Evolutionary conservation across 768 basidiomycete genomes (phyloP), one percentile per base, ranked within the genome.

Genomic region (Antrodiella citrinella): DNA sequence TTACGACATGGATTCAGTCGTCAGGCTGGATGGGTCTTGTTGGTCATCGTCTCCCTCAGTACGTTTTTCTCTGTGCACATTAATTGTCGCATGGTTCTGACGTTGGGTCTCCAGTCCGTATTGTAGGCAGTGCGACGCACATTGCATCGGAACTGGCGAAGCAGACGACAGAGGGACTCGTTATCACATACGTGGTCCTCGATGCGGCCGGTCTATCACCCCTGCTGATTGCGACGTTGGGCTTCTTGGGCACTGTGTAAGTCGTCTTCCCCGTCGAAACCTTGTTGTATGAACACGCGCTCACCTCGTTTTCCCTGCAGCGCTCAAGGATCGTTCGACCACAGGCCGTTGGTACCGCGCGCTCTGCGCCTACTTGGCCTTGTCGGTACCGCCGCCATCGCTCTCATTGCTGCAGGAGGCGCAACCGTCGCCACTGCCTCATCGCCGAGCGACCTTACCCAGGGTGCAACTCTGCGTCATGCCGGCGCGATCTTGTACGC

Each of bases 21-120:
- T 40, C 75, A 81, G 62, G 78, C 73, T 24, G 84, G 81, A 52
- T 87, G 82, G 82, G 62, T 85, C 18, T 76, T 78, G 53, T 69
- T 86, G 18, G 69, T 77, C 42, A 64, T 83, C 11, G 82, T 86
- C 53, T 73, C 81, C 10, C 53, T 75, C 42, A 64, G 83, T 82
- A 53, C 60, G 79, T 22, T 44, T 10, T 26, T 35, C 7, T 35
- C 15, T 35, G n/a, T n/a, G n/a, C n/a, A n/a, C n/a, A n/a, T n/a
- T n/a, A n/a, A n/a, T 35, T 24, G 4, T 44, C 51, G 52, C 42
- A 51, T 22, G 35, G 22, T 49, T 49, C 40, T 20, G 7, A 23
- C 47, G n/a, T n/a, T n/a, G n/a, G n/a, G n/a, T 25, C n/a, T 20
- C 9, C 45, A 86, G 85, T 73, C 41, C 76, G 84, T 40, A 69